Conservation (phyloP, 2,329 filamentous ascomycete genomes). For the Ramularia endophylla region DNA sequence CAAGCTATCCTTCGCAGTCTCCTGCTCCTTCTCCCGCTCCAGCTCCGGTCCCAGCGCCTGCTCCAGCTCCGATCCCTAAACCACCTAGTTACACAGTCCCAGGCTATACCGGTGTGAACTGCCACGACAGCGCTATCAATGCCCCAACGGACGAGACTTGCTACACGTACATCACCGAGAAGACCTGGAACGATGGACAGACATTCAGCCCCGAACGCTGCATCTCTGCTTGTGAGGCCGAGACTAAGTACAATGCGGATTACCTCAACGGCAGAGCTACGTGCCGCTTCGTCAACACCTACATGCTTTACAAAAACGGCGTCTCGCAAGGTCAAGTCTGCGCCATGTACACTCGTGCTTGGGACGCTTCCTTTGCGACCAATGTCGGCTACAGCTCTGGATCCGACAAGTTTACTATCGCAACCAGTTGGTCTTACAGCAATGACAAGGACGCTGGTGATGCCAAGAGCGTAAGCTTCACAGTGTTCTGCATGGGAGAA, state of each 20-base stretch:
- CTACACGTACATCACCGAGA: constrained; percentile 25
- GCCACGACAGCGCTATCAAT: constrained; percentile 23
- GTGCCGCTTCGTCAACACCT: constrained; percentile 20
- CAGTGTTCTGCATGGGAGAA: no score
- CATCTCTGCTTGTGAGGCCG: constrained; percentile 19
- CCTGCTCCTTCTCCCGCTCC: no score
- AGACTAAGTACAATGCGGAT: no score
- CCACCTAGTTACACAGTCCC: constrained; percentile 15
- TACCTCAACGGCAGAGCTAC: constrained; percentile 1
- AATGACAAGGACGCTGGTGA: no score
- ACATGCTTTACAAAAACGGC: constrained; percentile 15
- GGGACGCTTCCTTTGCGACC: constrained; percentile 17
- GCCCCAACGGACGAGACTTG: constrained; percentile 24
- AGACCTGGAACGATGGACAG: constrained; percentile 23
- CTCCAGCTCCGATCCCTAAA: constrained; percentile 8
- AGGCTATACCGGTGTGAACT: no score
- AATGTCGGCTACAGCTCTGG: no score
- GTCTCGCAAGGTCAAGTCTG: constrained; percentile 15
- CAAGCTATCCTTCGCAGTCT: no score
- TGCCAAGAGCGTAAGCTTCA: no score
- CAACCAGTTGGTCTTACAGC: no score
- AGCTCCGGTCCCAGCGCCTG: no score
- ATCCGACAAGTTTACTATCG: no score
- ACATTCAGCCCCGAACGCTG: constrained; percentile 31
- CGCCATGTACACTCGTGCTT: constrained; percentile 19